Conservation (phyloP, 2,329 filamentous ascomycete genomes). For the Sphaerulina musiva region DNA sequence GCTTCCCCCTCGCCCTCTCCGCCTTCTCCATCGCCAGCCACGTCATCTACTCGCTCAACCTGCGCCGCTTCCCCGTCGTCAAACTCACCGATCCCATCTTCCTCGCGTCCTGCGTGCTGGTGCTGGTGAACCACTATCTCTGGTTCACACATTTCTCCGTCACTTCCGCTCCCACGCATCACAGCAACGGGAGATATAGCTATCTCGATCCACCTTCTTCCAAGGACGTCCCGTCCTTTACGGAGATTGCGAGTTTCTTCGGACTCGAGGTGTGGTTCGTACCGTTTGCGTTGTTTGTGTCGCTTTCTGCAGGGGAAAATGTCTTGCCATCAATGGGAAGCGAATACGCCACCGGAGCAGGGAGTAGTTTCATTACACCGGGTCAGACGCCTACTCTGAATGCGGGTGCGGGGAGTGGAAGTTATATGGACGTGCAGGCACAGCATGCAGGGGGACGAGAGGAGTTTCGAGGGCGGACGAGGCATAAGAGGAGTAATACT, state of each 20-base stretch:
- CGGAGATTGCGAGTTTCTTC: conserved; percentile 92
- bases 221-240: conserved; percentile 66
- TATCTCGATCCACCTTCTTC: conserved; percentile 30
- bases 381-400: conserved; percentile 35
- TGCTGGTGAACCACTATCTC: conserved; percentile 83
- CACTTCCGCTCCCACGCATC: conserved; percentile 49
- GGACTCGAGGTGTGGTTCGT: conserved; percentile 95
- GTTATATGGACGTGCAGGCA: conserved; percentile 4
- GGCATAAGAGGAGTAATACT: conserved; percentile 48
- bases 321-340: conserved; percentile 87
- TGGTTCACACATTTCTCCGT: conserved; percentile 95
- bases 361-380: conserved; percentile 43
- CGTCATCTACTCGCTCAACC: conserved; percentile 79
- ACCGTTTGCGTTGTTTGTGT: conserved; percentile 91
- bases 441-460: conserved; percentile 42
- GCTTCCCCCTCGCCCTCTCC: conserved; percentile 72
- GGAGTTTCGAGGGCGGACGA: conserved; percentile 33
- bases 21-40: conserved; percentile 73
- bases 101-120: conserved; percentile 72
- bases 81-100: conserved; percentile 84
- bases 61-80: conserved; percentile 68
- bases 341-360: conserved; percentile 59
- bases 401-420: conserved; percentile 12
- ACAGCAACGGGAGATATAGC: conserved; percentile 43
- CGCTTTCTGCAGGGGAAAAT: conserved; percentile 87